Evolutionary conservation across 1,139 yeast species (phyloP).

Genomic region (Blastobotrys serpentis): DNA sequence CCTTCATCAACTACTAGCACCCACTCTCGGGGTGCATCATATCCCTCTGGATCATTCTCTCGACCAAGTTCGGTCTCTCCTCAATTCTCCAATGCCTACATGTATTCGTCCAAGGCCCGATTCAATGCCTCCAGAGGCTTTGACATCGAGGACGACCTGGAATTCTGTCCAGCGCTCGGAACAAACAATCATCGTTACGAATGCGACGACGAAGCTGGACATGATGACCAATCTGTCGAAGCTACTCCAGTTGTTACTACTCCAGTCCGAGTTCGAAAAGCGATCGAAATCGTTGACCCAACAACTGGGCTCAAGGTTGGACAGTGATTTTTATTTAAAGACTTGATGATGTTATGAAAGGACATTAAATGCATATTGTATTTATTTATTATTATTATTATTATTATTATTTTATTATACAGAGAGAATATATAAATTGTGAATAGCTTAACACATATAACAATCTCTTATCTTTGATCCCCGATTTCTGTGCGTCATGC

Average conservation of each 20-base stretch:
- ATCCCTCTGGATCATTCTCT: slow-evolving; percentile 18
- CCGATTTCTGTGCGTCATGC: background rate
- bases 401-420: slow-evolving; percentile 5
- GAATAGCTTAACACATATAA: background rate
- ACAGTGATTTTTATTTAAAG: background rate
- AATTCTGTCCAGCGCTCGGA: slow-evolving; percentile 49
- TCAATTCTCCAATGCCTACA: slow-evolving; percentile 30
- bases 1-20: slow-evolving; percentile 15
- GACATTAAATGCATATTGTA: slow-evolving; percentile 5
- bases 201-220: slow-evolving; percentile 8
- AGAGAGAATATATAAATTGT: slow-evolving; percentile 9
- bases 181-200: slow-evolving; percentile 14
- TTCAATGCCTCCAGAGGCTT: slow-evolving; percentile 66
- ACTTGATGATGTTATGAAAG: slow-evolving; percentile 10
- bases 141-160: slow-evolving; percentile 67
- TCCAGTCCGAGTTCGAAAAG: slow-evolving; percentile 33
- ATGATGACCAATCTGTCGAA: slow-evolving; percentile 20
- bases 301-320: slow-evolving; percentile 65
- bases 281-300: slow-evolving; percentile 79
- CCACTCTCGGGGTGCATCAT: slow-evolving; percentile 17
- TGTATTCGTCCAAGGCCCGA: slow-evolving; percentile 35
- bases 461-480: slow-evolving; percentile 1
- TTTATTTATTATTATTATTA: slow-evolving; percentile 9
- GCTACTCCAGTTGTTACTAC: slow-evolving; percentile 20
- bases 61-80: slow-evolving; percentile 37